Evolutionary conservation across 108 stramenopile genomes (phyloP).

Genomic region (Epipyxis sp.): DNA sequence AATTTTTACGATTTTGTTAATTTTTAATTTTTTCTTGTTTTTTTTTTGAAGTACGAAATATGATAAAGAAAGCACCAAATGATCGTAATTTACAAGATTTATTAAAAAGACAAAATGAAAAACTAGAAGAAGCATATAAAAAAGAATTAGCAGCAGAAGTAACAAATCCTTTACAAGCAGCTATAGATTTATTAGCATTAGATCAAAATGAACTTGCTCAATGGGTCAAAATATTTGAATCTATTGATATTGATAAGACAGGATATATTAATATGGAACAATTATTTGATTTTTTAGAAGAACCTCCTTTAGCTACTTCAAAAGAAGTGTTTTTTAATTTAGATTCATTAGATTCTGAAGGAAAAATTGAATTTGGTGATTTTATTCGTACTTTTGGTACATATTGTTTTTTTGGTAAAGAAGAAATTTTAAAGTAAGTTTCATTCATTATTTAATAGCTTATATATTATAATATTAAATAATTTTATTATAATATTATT

Average conservation of each 20-base stretch:
- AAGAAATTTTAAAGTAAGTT: constrained; percentile 21
- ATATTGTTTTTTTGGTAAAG: constrained; percentile 27
- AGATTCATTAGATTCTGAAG: neutral
- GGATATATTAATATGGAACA: neutral
- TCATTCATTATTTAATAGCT: too few species aligned
- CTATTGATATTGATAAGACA: neutral
- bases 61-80: neutral
- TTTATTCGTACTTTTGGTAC: constrained; percentile 18
- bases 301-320: neutral
- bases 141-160: neutral
- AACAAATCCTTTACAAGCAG: constrained; percentile 6
- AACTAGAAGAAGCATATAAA: neutral
- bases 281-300: constrained; percentile 6
- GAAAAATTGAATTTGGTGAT: constrained; percentile 22
- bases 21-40: too few species aligned
- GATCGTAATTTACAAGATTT: neutral
- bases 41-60: constrained; percentile 14
- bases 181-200: constrained; percentile 19
- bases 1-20: too few species aligned
- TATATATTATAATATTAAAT: too few species aligned
- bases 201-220: neutral
- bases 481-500: too few species aligned
- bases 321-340: neutral
- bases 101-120: constrained; percentile 3
- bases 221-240: constrained; percentile 4